Evolutionary conservation across 306 rosid species (phyloP).

Genomic region (Boehmeria nivea): DNA sequence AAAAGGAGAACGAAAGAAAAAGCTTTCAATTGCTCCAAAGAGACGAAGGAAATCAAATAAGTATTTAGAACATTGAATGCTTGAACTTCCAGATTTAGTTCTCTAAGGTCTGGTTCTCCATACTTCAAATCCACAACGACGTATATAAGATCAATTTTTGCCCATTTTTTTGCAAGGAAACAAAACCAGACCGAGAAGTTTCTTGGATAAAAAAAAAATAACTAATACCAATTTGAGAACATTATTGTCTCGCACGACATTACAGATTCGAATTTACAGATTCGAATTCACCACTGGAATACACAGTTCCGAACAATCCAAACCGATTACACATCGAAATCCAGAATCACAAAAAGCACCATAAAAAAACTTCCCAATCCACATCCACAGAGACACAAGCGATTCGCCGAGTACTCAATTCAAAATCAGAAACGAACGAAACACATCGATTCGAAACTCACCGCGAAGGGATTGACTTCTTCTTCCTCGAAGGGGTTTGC

Average conservation of each 20-base stretch:
- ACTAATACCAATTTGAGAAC: too few species aligned
- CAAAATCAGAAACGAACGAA: too few species aligned
- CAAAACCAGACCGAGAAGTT: not conserved
- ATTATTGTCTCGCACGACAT: not conserved
- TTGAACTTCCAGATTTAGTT: not conserved
- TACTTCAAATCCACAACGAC: slow-evolving; percentile 5
- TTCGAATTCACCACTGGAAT: slow-evolving; percentile 20
- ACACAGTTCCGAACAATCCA: not conserved
- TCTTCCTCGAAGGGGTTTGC: slow-evolving; percentile 68
- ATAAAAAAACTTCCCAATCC: not conserved
- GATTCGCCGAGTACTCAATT: not conserved
- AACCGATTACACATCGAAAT: slow-evolving; percentile 15
- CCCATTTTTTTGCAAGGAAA: not conserved
- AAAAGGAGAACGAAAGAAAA: too few species aligned
- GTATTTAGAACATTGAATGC: not conserved
- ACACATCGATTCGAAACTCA: slow-evolving; percentile 20
- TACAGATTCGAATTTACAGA: too few species aligned
- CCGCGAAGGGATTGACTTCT: slow-evolving; percentile 75
- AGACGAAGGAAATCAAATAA: not conserved
- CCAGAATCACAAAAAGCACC: slow-evolving; percentile 2
- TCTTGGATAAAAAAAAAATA: not conserved
- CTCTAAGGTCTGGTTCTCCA: not conserved
- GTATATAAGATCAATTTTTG: not conserved
- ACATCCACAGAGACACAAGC: not conserved
- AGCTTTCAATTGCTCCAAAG: too few species aligned